phyloP scores from a whole-genome alignment of 106 monocot genomes.

The Cymbidium sinense region DNA sequence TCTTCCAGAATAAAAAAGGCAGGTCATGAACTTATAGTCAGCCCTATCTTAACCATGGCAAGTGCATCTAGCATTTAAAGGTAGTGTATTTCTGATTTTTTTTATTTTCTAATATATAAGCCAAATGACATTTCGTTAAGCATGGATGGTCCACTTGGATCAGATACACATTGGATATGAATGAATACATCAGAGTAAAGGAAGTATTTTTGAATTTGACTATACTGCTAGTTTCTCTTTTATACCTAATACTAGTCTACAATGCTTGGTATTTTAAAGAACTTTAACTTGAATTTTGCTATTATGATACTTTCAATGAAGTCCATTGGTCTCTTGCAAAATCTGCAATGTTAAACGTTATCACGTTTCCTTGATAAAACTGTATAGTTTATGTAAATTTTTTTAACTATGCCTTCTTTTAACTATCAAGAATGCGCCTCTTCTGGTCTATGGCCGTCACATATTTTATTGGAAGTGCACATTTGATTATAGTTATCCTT shows the following conservation, averaged over 20 bases:
- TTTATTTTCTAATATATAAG: neutral
- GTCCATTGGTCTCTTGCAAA: neutral
- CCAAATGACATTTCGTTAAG: neutral
- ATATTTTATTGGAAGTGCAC: neutral
- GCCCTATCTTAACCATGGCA: no score
- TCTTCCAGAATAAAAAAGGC: no score
- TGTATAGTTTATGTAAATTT: neutral
- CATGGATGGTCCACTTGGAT: neutral
- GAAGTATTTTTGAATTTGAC: neutral
- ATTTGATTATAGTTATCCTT: neutral
- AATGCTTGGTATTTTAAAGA: neutral
- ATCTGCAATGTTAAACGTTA: neutral
- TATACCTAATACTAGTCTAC: neutral
- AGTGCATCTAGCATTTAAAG: no score
- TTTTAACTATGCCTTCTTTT: neutral
- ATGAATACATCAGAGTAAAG: neutral
- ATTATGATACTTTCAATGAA: neutral
- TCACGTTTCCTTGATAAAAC: neutral
- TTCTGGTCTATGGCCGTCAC: neutral
- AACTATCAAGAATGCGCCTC: neutral
- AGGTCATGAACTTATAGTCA: no score
- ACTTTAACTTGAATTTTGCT: neutral
- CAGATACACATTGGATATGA: neutral
- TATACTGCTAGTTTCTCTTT: neutral
- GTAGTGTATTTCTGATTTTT: no score